phyloP scores from a whole-genome alignment of 2,329 filamentous ascomycete species.

The Colletotrichum euphorbiae region DNA sequence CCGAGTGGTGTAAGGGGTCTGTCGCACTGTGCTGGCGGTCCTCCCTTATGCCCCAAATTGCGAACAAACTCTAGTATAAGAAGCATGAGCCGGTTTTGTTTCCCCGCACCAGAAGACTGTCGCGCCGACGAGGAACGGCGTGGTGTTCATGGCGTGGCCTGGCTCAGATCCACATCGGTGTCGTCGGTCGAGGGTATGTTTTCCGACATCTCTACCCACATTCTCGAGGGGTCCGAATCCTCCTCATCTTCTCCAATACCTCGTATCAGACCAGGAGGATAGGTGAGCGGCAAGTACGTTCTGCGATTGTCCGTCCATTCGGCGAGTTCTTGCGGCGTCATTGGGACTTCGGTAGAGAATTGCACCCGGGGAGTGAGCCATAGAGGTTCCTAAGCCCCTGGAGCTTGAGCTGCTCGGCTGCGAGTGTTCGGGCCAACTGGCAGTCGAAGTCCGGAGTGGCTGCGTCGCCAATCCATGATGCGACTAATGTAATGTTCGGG shows the following conservation, averaged over 20 bases:
- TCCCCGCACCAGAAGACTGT: too few relatives aligned
- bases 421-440: slow-evolving; percentile 49
- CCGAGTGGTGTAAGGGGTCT: slow-evolving; percentile 5
- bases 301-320: background rate
- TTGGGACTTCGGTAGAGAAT: background rate
- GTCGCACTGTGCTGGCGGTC: slow-evolving; percentile 4
- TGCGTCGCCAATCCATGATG: slow-evolving; percentile 41
- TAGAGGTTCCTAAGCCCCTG: slow-evolving; percentile 45
- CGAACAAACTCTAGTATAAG: slow-evolving; percentile 11
- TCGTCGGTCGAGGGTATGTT: too few relatives aligned
- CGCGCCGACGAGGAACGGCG: too few relatives aligned
- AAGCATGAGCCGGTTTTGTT: too few relatives aligned
- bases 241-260: background rate
- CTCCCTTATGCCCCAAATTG: slow-evolving; percentile 8
- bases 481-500: slow-evolving; percentile 12
- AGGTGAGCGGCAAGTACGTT: background rate
- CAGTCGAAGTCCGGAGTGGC: slow-evolving; percentile 54
- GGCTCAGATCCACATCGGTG: too few relatives aligned
- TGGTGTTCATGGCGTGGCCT: too few relatives aligned
- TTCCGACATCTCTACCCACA: too few relatives aligned
- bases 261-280: background rate
- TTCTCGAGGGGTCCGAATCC: background rate
- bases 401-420: slow-evolving; percentile 46
- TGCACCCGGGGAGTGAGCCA: background rate
- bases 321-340: background rate